Conservation (phyloP, 1,139 yeast species). For the Hyphopichia fennica region DNA sequence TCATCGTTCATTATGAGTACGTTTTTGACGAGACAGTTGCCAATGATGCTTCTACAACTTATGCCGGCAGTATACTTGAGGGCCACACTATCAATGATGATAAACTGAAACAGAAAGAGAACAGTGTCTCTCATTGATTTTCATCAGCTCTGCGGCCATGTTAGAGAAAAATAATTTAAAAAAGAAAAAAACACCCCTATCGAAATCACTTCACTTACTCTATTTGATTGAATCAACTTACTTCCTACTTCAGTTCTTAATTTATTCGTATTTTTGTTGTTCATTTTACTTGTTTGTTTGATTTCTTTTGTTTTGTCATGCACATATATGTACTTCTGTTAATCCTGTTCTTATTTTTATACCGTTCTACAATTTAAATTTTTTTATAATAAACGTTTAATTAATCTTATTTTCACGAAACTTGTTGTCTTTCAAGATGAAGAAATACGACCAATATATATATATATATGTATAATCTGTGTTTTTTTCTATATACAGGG, state of each 20-base stretch:
- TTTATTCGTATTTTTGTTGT: background rate
- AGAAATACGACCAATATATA: no score
- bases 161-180: no score
- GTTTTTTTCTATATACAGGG: conserved; percentile 1
- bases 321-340: background rate
- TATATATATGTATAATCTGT: no score
- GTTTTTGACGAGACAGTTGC: conserved; percentile 29
- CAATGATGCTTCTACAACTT: background rate
- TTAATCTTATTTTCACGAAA: background rate
- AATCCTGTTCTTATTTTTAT: background rate
- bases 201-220: no score
- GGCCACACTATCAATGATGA: background rate
- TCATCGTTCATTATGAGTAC: conserved; percentile 41
- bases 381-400: background rate
- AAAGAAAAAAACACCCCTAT: no score
- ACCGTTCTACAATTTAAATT: background rate
- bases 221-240: no score
- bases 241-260: background rate
- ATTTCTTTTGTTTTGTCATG: background rate
- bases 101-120: background rate
- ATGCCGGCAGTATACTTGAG: background rate
- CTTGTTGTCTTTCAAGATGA: no score
- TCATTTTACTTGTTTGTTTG: background rate
- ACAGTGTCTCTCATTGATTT: no score
- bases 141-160: no score